Percentiles rank a stretch among this genome's conserved stretches.
Evolutionary conservation across 2,329 filamentous ascomycete species (phyloP).

Genomic region (Fonsecaea pedrosoi): DNA sequence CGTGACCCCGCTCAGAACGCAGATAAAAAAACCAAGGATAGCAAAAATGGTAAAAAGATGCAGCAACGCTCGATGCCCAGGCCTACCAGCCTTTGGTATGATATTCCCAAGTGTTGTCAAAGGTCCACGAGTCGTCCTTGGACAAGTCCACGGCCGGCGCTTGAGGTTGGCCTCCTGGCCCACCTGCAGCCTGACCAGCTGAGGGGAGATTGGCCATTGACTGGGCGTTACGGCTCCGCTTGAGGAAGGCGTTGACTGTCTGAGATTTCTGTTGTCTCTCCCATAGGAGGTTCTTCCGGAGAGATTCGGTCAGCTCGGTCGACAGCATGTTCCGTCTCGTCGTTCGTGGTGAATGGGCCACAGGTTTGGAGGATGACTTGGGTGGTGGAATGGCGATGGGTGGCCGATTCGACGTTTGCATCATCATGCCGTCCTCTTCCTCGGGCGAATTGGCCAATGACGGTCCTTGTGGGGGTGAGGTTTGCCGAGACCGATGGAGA

Average conservation of each 20-base stretch:
- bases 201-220: constrained; percentile 88
- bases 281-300: constrained; percentile 90
- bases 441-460: constrained; percentile 61
- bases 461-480: constrained; percentile 64
- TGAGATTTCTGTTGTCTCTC: constrained; percentile 94
- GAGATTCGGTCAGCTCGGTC: constrained; percentile 89
- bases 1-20: constrained; percentile 36
- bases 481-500: constrained; percentile 63
- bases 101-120: constrained; percentile 81
- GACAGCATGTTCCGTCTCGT: constrained; percentile 95
- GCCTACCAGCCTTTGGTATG: constrained; percentile 80
- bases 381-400: constrained; percentile 37
- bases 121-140: constrained; percentile 80
- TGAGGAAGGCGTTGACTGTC: constrained; percentile 84
- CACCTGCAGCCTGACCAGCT: constrained; percentile 66
- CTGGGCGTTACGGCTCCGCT: constrained; percentile 87
- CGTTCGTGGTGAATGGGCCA: constrained; percentile 85
- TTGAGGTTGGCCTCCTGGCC: constrained; percentile 53
- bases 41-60: constrained; percentile 8
- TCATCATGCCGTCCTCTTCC: constrained; percentile 41
- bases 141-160: constrained; percentile 42
- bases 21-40: constrained; percentile 23
- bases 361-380: constrained; percentile 48
- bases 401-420: constrained; percentile 33
- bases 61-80: not conserved